Percentiles rank a stretch among this genome's conserved stretches.
These are phyloP conservation scores for Chlamydomonas incerta DNA, from an alignment of 139 green algal genomes.

Conservation along the genomic window DNA sequence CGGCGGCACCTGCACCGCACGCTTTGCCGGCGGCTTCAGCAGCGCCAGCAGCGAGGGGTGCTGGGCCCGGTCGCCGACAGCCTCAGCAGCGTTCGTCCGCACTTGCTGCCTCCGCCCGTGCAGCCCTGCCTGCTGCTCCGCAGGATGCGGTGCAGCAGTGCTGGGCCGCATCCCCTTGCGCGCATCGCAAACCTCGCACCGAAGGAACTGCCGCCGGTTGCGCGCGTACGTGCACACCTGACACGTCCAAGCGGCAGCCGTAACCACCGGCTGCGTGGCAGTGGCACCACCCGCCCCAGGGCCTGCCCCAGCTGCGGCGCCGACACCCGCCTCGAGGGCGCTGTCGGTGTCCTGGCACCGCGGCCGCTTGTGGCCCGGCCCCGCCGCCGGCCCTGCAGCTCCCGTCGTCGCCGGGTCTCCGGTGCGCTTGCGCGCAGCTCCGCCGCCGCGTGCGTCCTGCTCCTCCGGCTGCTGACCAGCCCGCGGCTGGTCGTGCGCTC, in stretches of 20 bases:
- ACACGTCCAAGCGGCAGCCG: neutral
- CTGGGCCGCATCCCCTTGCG: too few relatives aligned
- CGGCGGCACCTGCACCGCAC: neutral
- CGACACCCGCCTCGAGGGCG: too few relatives aligned
- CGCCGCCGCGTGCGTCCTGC: too few relatives aligned
- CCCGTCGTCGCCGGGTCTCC: too few relatives aligned
- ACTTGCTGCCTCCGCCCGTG: neutral
- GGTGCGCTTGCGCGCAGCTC: too few relatives aligned
- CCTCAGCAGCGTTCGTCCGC: too few relatives aligned
- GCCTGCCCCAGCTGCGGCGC: too few relatives aligned
- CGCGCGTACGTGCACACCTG: constrained; percentile 21
- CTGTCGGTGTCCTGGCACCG: too few relatives aligned
- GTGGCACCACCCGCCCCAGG: neutral
- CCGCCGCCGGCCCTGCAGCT: too few relatives aligned
- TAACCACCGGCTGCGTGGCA: too few relatives aligned
- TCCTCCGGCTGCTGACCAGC: neutral
- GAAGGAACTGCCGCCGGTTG: constrained; percentile 17
- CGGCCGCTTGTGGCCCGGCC: neutral
- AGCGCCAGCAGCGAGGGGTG: neutral
- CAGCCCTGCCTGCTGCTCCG: neutral
- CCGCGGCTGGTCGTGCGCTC: neutral
- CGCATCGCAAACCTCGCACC: neutral
- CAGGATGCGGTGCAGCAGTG: too few relatives aligned
- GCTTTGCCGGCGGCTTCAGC: neutral
- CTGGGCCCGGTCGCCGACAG: neutral